Conservation (phyloP, 1,139 yeast species). For the Candida tetrigidarum region DNA sequence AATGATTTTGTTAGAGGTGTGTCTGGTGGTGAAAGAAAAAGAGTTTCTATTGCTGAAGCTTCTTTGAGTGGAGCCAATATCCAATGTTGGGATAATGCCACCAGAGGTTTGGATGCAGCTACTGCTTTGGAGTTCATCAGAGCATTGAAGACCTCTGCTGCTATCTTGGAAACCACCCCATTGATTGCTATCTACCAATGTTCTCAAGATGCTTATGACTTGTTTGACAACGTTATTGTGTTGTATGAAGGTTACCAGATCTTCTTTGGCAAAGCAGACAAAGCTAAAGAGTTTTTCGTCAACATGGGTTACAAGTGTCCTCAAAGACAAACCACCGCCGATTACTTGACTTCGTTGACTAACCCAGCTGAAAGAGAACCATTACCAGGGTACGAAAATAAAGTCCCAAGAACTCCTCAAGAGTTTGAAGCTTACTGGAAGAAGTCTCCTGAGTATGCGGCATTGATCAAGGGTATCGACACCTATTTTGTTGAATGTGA, state of each 20-base stretch:
- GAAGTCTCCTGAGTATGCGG: slow-evolving; percentile 23
- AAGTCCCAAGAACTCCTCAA: slow-evolving; percentile 28
- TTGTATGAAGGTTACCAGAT: slow-evolving; percentile 81
- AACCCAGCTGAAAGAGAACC: slow-evolving; percentile 67
- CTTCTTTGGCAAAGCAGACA: slow-evolving; percentile 63
- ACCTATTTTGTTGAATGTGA: slow-evolving; percentile 16
- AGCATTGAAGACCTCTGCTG: slow-evolving; percentile 68
- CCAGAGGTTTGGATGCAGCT: slow-evolving; percentile 64
- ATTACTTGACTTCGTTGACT: slow-evolving; percentile 75
- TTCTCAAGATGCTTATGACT: slow-evolving; percentile 33
- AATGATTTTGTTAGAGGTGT: slow-evolving; percentile 43
- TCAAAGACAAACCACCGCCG: slow-evolving; percentile 80
- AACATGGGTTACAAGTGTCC: slow-evolving; percentile 63
- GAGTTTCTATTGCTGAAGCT: slow-evolving; percentile 50
- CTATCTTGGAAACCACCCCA: slow-evolving; percentile 60
- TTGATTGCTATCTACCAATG: slow-evolving; percentile 78
- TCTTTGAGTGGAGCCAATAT: slow-evolving; percentile 40
- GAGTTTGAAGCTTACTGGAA: slow-evolving; percentile 32
- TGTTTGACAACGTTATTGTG: slow-evolving; percentile 75
- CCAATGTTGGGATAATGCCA: slow-evolving; percentile 67
- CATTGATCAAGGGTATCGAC: slow-evolving; percentile 23
- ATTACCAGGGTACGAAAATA: slow-evolving; percentile 45
- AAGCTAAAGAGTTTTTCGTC: slow-evolving; percentile 57
- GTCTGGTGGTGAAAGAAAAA: slow-evolving; percentile 50
- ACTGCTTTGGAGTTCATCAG: slow-evolving; percentile 72